Conservation (phyloP, 768 basidiomycete genomes). For the Boletus rufocinnamomeus region DNA sequence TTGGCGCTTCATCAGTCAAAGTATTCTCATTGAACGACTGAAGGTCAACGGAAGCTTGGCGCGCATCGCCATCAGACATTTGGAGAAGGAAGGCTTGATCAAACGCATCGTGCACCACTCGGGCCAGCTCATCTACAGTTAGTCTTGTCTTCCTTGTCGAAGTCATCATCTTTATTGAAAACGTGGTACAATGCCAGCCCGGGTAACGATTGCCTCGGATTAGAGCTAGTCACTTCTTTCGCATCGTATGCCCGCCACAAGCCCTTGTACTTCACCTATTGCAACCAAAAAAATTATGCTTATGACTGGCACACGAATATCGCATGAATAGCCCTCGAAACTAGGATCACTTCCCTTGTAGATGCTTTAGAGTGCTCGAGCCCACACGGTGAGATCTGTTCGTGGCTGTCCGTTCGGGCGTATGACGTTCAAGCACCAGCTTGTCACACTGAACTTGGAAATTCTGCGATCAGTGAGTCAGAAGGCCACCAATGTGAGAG, state of each 20-base stretch:
- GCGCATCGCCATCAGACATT: slow-evolving; percentile 83
- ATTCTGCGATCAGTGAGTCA: not conserved
- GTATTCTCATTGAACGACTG: slow-evolving; percentile 97
- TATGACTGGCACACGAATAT: slow-evolving; percentile 22
- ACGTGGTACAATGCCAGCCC: slow-evolving; percentile 34
- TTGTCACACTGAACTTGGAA: not conserved
- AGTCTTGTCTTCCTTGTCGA: slow-evolving; percentile 36
- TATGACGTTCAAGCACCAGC: not conserved
- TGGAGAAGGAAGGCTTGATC: slow-evolving; percentile 93
- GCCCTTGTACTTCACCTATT: slow-evolving; percentile 40
- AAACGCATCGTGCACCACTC: slow-evolving; percentile 97
- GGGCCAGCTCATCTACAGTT: slow-evolving; percentile 94
- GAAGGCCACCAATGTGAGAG: not conserved
- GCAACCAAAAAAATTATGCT: slow-evolving; percentile 36
- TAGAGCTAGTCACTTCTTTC: slow-evolving; percentile 29
- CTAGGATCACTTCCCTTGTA: not conserved
- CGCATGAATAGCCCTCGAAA: not conserved
- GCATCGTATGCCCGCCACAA: slow-evolving; percentile 29
- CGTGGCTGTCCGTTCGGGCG: not conserved
- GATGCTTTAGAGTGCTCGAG: not conserved
- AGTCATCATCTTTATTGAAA: slow-evolving; percentile 5
- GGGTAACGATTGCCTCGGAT: slow-evolving; percentile 45
- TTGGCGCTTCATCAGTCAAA: slow-evolving; percentile 98
- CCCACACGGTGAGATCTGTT: not conserved
- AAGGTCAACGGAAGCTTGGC: slow-evolving; percentile 97